These are phyloP conservation scores for Gleditsia sinensis DNA, from an alignment of 306 rosid species.

Conservation along the genomic window DNA sequence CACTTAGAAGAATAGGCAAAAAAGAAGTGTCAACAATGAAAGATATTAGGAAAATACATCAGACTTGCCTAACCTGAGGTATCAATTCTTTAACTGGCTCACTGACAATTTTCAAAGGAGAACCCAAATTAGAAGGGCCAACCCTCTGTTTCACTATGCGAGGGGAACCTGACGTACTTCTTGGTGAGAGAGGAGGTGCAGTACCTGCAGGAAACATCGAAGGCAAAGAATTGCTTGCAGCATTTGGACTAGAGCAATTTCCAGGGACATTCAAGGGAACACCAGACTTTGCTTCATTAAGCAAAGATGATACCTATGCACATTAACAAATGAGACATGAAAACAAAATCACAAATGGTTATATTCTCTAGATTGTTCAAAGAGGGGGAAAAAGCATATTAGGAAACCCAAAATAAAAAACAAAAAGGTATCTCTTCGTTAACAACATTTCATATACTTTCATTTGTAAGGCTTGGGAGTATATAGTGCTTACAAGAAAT, in stretches of 20 bases:
- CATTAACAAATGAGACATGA: conserved; percentile 17
- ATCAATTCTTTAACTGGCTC: conserved; percentile 95
- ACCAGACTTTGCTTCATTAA: conserved; percentile 90
- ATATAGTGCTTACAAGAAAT: not conserved
- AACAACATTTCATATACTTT: conserved; percentile 24
- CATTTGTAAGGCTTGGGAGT: conserved; percentile 10
- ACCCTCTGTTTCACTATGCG: conserved; percentile 86
- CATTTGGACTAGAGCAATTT: conserved; percentile 92
- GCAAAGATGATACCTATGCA: conserved; percentile 70
- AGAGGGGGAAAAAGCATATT: not conserved
- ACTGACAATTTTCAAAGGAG: conserved; percentile 90
- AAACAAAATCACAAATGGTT: conserved; percentile 16
- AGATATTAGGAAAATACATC: conserved; percentile 21
- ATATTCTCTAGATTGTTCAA: not conserved
- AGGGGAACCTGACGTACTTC: conserved; percentile 95
- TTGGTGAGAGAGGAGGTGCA: conserved; percentile 96
- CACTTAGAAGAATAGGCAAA: conserved; percentile 19
- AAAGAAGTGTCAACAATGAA: conserved; percentile 15
- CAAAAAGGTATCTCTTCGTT: not conserved
- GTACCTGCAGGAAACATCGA: conserved; percentile 99
- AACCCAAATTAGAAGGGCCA: conserved; percentile 89
- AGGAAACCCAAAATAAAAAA: not conserved
- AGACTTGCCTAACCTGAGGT: conserved; percentile 79
- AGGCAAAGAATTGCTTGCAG: conserved; percentile 77
- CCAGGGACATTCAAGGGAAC: conserved; percentile 91